Evolutionary conservation across 768 basidiomycete species (phyloP).

Genomic region (Tylopilus subfusipes): DNA sequence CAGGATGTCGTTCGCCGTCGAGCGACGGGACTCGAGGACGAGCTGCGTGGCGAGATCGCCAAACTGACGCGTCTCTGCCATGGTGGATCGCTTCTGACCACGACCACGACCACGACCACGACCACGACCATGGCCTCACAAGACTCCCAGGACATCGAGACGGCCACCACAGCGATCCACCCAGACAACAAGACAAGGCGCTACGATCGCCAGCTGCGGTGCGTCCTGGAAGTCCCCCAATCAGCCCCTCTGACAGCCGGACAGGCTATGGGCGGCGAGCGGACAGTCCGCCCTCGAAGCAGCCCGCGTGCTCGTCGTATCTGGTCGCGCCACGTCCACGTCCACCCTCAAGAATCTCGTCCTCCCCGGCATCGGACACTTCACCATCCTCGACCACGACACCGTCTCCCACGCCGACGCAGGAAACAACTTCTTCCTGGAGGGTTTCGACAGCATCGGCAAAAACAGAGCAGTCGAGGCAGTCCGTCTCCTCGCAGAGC

Average conservation of each 20-base stretch:
- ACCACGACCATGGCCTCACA: constrained; percentile 28
- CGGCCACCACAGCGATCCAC: constrained; percentile 43
- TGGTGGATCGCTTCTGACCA: constrained; percentile 12
- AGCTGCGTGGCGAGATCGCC: constrained; percentile 88
- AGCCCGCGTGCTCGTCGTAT: constrained; percentile 76
- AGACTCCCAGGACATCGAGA: constrained; percentile 47
- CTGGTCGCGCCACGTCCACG: constrained; percentile 78
- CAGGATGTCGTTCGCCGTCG: constrained; percentile 76
- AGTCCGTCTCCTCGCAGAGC: constrained; percentile 70
- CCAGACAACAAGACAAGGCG: constrained; percentile 87
- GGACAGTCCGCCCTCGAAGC: constrained; percentile 89
- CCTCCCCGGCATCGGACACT: constrained; percentile 92
- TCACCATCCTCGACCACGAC: constrained; percentile 79
- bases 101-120: background rate
- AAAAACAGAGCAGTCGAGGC: constrained; percentile 77
- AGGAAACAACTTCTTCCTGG: constrained; percentile 96
- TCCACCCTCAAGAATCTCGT: constrained; percentile 95
- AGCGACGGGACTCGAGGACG: constrained; percentile 80
- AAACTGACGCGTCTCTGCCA: constrained; percentile 46
- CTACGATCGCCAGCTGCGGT: constrained; percentile 96
- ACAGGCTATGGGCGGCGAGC: constrained; percentile 87
- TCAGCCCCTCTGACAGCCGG: background rate
- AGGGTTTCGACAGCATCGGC: constrained; percentile 71
- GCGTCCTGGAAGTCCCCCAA: constrained; percentile 10
- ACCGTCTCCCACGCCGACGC: constrained; percentile 69